Evolutionary conservation across 2,329 filamentous ascomycete genomes (phyloP).

Genomic region (Penicillium sp.): DNA sequence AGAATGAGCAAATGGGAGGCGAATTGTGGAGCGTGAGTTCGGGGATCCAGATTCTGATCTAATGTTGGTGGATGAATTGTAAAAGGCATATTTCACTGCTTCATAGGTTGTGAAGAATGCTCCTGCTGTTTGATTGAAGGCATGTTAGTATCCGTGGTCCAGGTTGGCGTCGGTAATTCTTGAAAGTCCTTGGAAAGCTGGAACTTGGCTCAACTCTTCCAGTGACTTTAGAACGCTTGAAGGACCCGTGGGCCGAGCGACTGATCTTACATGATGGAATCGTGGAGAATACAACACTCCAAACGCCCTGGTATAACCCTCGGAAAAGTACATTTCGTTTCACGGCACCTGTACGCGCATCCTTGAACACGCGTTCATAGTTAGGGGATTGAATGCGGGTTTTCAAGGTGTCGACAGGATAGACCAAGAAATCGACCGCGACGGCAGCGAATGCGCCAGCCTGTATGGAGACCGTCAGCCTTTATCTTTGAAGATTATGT

Average conservation of each 20-base stretch:
- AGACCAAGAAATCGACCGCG: slow-evolving; percentile 80
- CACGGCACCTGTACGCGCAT: slow-evolving; percentile 56
- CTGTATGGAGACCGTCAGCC: slow-evolving; percentile 43
- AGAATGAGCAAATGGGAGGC: slow-evolving; percentile 34
- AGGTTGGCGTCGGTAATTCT: not conserved
- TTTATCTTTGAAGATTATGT: not conserved
- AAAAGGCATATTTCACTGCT: slow-evolving; percentile 65
- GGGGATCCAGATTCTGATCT: not conserved
- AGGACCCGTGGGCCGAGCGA: no score
- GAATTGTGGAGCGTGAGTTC: not conserved
- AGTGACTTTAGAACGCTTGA: no score
- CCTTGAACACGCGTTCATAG: slow-evolving; percentile 66
- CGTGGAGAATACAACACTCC: slow-evolving; percentile 80
- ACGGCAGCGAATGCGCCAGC: slow-evolving; percentile 84
- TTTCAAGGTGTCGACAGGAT: slow-evolving; percentile 87
- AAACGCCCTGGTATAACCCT: slow-evolving; percentile 84
- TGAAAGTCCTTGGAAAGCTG: no score
- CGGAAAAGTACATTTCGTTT: slow-evolving; percentile 61
- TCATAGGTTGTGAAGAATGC: slow-evolving; percentile 92
- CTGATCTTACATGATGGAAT: slow-evolving; percentile 70
- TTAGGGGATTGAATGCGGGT: slow-evolving; percentile 79
- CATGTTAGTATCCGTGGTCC: not conserved
- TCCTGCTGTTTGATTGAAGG: slow-evolving; percentile 58
- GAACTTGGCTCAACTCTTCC: no score
- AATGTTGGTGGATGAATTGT: slow-evolving; percentile 43